Evolutionary conservation across 441 rosid species (phyloP).

Genomic region (Bruguiera hainesii): DNA sequence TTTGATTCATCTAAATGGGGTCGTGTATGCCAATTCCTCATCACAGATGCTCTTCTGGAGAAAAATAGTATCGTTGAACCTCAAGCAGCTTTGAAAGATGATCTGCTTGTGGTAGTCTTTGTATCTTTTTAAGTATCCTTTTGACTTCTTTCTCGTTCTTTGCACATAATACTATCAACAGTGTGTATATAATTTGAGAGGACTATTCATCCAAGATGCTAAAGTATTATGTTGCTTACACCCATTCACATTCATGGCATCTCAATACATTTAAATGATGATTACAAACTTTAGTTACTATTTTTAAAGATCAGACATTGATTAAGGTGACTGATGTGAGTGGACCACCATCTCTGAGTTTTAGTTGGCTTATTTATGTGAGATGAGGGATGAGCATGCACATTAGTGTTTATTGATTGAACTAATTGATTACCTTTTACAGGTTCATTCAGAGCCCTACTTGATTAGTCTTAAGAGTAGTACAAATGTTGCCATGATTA

Average conservation of each 20-base stretch:
- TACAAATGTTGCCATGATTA: slow-evolving; percentile 64
- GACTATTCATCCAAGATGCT: not conserved
- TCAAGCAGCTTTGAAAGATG: slow-evolving; percentile 68
- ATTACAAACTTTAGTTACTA: not conserved
- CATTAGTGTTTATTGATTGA: not conserved
- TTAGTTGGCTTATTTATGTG: not conserved
- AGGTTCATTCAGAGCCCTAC: slow-evolving; percentile 83
- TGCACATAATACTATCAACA: not conserved
- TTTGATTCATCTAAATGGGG: slow-evolving; percentile 98
- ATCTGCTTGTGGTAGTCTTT: slow-evolving; percentile 78
- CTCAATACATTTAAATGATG: not conserved
- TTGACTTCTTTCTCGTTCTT: not conserved
- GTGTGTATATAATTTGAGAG: not conserved
- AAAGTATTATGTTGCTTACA: not conserved
- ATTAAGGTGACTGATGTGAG: not conserved
- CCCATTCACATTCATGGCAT: not conserved
- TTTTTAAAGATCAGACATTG: too few relatives aligned
- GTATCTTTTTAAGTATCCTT: slow-evolving; percentile 8
- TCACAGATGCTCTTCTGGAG: slow-evolving; percentile 51
- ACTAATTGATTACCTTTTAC: slow-evolving; percentile 19
- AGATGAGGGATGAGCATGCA: not conserved
- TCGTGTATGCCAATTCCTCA: slow-evolving; percentile 63
- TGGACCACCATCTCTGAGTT: not conserved
- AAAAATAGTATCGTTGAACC: slow-evolving; percentile 66
- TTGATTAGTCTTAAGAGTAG: slow-evolving; percentile 76